Evolutionary conservation across 257 asterid genomes (phyloP).

Genomic region (Marsdenia floribunda): DNA sequence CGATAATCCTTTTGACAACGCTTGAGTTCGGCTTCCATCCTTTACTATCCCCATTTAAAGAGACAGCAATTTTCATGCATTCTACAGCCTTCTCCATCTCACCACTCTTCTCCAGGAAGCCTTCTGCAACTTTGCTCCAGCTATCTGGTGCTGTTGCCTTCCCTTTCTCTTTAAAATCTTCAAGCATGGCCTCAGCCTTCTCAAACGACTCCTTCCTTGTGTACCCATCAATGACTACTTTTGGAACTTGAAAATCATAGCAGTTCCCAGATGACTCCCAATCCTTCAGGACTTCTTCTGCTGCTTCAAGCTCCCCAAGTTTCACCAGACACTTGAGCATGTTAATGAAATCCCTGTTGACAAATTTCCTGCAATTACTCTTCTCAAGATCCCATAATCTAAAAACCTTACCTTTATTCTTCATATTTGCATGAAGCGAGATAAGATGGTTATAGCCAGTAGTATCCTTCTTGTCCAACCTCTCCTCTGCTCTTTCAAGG

Average conservation of each 20-base stretch:
- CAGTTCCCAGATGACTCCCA: constrained; percentile 75
- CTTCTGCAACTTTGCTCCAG: constrained; percentile 56
- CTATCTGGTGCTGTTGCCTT: constrained; percentile 33
- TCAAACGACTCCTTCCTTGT: constrained; percentile 43
- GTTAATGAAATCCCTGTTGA: constrained; percentile 57
- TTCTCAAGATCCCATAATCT: constrained; percentile 62
- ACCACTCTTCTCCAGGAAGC: constrained; percentile 50
- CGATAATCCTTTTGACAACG: constrained; percentile 28
- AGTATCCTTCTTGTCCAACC: constrained; percentile 46
- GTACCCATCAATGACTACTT: constrained; percentile 40
- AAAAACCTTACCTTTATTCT: constrained; percentile 51
- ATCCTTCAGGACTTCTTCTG: constrained; percentile 50
- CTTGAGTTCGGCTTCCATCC: constrained; percentile 35
- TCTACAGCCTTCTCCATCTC: constrained; percentile 40
- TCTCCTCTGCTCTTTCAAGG: constrained; percentile 60
- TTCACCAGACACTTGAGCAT: constrained; percentile 59
- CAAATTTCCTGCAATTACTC: constrained; percentile 41
- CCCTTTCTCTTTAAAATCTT: constrained; percentile 32
- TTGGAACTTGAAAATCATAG: constrained; percentile 63
- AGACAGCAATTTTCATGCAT: constrained; percentile 42
- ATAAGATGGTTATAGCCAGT: constrained; percentile 62
- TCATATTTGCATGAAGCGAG: constrained; percentile 58
- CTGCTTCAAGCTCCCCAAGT: constrained; percentile 61
- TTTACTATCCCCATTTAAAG: constrained; percentile 26
- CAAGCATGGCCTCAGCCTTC: constrained; percentile 58